phyloP scores from a whole-genome alignment of 2,329 filamentous ascomycete genomes.

The Phialophora macrospora region DNA sequence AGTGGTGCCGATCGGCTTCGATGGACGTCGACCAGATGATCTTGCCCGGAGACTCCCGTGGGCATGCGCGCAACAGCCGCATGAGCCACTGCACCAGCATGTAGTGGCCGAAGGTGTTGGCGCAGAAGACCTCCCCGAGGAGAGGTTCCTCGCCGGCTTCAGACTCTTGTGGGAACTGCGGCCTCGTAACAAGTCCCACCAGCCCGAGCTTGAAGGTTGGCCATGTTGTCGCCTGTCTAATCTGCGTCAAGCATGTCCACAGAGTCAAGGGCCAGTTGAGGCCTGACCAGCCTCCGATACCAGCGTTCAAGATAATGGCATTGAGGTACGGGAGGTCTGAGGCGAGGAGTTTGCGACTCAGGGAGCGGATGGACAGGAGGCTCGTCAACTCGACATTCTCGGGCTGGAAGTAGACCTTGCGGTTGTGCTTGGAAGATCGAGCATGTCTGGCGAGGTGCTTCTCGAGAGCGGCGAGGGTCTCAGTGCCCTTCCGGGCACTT shows the following conservation, averaged over 20 bases:
- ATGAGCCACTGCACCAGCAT: conserved; percentile 80
- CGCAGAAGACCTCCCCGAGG: conserved; percentile 82
- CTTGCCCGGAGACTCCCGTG: conserved; percentile 60
- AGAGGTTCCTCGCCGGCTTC: conserved; percentile 55
- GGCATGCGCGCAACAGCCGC: conserved; percentile 67
- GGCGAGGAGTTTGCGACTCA: conserved; percentile 57
- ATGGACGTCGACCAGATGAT: conserved; percentile 88
- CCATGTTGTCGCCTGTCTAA: conserved; percentile 72
- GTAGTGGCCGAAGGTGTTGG: conserved; percentile 96
- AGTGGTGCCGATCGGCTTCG: conserved; percentile 65
- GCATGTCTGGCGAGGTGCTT: conserved; percentile 60
- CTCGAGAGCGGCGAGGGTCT: conserved; percentile 70
- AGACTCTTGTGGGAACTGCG: conserved; percentile 51
- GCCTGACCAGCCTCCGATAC: conserved; percentile 84
- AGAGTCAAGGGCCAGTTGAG: conserved; percentile 70
- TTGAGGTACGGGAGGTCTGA: conserved; percentile 71
- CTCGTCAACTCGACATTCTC: conserved; percentile 64
- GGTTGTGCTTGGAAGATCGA: conserved; percentile 48
- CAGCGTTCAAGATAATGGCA: conserved; percentile 81
- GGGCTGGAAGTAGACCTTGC: conserved; percentile 58
- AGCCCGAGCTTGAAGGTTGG: conserved; percentile 74
- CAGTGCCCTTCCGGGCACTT: conserved; percentile 71
- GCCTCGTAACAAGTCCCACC: conserved; percentile 59
- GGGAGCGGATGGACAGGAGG: conserved; percentile 59
- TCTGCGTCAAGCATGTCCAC: conserved; percentile 63